Base-by-base conservation (phyloP, 176 grass and related monocot genomes). In the Puccinellia tenuiflora region DNA sequence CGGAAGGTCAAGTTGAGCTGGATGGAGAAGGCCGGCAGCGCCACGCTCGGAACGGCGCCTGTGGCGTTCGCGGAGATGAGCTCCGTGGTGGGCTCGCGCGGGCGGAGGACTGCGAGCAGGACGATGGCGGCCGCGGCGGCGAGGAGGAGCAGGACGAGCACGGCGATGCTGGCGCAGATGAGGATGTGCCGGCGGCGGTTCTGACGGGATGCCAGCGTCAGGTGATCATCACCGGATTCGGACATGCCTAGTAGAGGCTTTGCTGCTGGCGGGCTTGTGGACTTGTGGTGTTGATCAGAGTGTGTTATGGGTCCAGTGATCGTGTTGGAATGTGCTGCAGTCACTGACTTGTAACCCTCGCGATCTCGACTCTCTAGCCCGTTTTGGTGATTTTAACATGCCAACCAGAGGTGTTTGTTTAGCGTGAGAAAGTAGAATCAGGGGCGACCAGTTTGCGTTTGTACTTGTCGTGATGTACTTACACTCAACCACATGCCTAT, bases 1-100 rank as follows among this genome's bases (percentile, higher is more conserved):
- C 46, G 48, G 47, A 99, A 83, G 42, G 93, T 99, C 40, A 94
- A 6, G 80, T 99, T 99, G 61, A 99, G 77, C 68, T 84, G 31
- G 46, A 96, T 12, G 54, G 62, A 22, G 14, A 81, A 0, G 48
- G 84, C 0, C 0, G 96, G 96, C 0, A 85, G 35, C 28, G 18
- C 0, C 34, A 77, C 66, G 73, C 65, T 24, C 47, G 24, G 9
- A 20, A 77, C 30, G 0, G 70, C 68, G 22, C 96, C 93, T 2
- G 78, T 76, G 52, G 89, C 87, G 33, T 68, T 65, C 2, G 73
- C 68, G 1, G 96, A 96, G 30, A 90, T 62, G 63, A 96, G 14
- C 33, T 94, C 81, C 21, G 72, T 85, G 28, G 78, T 79, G 16
- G 89, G 93, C 18, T 92, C 81, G 11, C 87, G 89, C 24, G 89